Conservation (phyloP, 441 rosid genomes). For the Isatis lusitanica region DNA sequence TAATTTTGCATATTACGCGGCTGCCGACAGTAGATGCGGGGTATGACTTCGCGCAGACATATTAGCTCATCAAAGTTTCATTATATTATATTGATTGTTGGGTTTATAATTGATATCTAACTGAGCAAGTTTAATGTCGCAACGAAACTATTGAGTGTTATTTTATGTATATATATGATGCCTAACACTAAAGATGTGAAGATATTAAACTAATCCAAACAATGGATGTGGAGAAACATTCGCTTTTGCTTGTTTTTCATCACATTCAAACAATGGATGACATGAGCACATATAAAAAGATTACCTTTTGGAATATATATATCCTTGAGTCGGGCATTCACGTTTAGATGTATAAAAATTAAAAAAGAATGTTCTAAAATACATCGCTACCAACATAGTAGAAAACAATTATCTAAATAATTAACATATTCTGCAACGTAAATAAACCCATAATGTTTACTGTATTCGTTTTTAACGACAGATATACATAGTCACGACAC, state of each 20-base stretch:
- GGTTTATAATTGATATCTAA: neutral
- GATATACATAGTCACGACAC: too few relatives aligned
- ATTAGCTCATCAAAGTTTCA: conserved; percentile 39
- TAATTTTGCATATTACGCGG: conserved; percentile 10
- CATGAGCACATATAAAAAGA: neutral
- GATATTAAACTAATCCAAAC: conserved; percentile 2
- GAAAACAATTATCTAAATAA: too few relatives aligned
- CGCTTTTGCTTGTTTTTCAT: neutral
- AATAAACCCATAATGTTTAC: neutral
- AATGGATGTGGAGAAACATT: conserved; percentile 19
- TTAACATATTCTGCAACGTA: too few relatives aligned
- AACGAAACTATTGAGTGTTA: neutral
- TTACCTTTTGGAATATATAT: too few relatives aligned
- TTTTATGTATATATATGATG: conserved; percentile 2
- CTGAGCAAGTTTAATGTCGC: neutral
- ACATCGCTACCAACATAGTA: too few relatives aligned
- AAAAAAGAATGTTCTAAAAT: too few relatives aligned
- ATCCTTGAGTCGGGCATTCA: too few relatives aligned
- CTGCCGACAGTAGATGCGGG: conserved; percentile 30
- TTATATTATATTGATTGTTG: neutral
- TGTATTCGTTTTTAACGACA: neutral
- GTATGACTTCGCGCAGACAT: conserved; percentile 41
- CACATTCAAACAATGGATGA: neutral
- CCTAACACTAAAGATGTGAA: neutral
- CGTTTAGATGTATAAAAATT: too few relatives aligned